Base-by-base conservation (phyloP, 768 basidiomycete genomes). In the Clitopilus hobsonii region DNA sequence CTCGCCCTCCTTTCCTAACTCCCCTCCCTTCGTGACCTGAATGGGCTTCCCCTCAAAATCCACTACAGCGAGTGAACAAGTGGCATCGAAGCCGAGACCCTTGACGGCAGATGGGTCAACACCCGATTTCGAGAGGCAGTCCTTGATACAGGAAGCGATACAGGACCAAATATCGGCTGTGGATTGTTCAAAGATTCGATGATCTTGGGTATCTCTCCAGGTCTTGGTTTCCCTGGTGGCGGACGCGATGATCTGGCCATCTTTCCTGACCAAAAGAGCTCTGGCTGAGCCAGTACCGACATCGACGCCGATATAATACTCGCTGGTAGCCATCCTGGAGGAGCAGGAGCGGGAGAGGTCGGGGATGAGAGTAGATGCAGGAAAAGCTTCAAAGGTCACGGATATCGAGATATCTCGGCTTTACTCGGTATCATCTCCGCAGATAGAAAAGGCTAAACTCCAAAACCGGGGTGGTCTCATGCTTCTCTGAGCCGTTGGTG, bases 131-230 rank as follows among this genome's bases (percentile, higher is more conserved):
- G 75, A 57, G 23, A 98, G 71, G 51, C 91, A 86, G 4, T 77
- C 78, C 62, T 76, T 82, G 56, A 90, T 76, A 27, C 83, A 81
- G 53, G 67, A 71, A 38, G 81, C 80, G 54, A 93, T 85, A 51
- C 80, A 78, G 6, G 72, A 67, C 95, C 93, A 95, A 71, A 97
- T 95, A 64, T 98, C 83, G 22, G 74, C 72, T 0, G 94, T 93
- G 27, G 94, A 96, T 69, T 99, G 97, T 70, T 99, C 97, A 68
- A 97, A 99, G 74, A 98, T 94, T 54, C 88, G 80, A 67, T 92
- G 86, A 78, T 98, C 92, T 27, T 79, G 67, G 1, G 82, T 75
- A 73, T 94, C 89, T 59, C 96, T 87, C 76, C 83, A 94, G 8
- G 94, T 98, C 52, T 74, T 77, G n/a, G 88, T 98, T 20, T 84